Conservation (phyloP, 257 asterid species). For the Solanum tarijense region DNA sequence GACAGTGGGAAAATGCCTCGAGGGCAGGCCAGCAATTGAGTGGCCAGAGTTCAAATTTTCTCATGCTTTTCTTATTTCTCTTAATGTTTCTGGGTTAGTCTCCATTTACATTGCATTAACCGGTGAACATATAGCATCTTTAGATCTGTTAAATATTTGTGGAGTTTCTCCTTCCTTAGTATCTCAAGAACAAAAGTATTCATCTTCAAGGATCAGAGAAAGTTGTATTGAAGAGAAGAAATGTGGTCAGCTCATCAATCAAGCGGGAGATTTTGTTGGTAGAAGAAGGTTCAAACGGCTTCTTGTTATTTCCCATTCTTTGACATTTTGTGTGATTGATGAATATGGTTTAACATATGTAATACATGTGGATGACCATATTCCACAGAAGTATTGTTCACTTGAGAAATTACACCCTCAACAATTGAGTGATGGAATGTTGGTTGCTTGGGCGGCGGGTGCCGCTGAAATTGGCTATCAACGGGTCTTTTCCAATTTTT, state of each 20-base stretch:
- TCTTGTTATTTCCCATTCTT: conserved; percentile 45
- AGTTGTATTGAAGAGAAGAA: conserved; percentile 9
- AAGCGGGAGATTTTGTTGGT: conserved; percentile 15
- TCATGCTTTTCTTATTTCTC: conserved; percentile 59
- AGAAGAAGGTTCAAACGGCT: conserved; percentile 62
- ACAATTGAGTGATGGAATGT: conserved; percentile 39
- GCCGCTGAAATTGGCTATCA: conserved; percentile 76
- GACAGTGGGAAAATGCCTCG: conserved; percentile 43
- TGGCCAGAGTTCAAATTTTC: conserved; percentile 82
- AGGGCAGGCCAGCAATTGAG: conserved; percentile 31
- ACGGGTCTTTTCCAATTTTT: conserved; percentile 27
- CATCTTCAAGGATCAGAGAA: conserved; percentile 5
- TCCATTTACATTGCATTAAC: conserved; percentile 46
- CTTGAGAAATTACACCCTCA: conserved; percentile 22
- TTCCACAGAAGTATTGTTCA: conserved; percentile 25
- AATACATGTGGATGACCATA: conserved; percentile 28
- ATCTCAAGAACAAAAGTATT: conserved; percentile 14
- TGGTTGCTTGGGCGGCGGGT: conserved; percentile 62
- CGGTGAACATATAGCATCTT: conserved; percentile 50
- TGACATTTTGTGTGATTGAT: conserved; percentile 68
- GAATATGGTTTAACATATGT: conserved; percentile 59
- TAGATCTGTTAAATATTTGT: conserved; percentile 34
- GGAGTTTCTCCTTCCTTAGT: conserved; percentile 25
- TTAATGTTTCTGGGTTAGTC: conserved; percentile 58
- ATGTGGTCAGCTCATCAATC: conserved; percentile 12